Conservation (phyloP, 495 filamentous ascomycete species). For the Barbatosphaeria neglecta region DNA sequence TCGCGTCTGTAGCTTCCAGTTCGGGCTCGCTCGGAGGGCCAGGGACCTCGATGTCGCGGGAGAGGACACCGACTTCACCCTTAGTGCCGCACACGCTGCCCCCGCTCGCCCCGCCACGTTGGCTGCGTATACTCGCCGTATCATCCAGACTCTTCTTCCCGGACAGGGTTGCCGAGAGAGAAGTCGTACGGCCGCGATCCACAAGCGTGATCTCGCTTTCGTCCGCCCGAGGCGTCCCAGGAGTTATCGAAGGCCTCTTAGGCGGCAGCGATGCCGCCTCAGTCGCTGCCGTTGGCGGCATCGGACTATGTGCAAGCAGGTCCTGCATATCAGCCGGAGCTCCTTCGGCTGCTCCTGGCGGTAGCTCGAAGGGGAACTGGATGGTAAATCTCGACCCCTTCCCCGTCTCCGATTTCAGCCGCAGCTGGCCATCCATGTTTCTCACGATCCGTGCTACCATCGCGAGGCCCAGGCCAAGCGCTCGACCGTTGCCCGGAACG, state of each 20-base stretch:
- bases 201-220: slow-evolving; percentile 49
- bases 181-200: slow-evolving; percentile 23
- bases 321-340: too few species aligned
- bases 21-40: slow-evolving; percentile 31
- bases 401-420: slow-evolving; percentile 76
- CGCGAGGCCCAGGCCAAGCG: slow-evolving; percentile 75
- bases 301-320: too few species aligned
- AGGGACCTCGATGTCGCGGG: slow-evolving; percentile 62
- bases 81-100: slow-evolving; percentile 41
- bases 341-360: slow-evolving; percentile 32
- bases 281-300: slow-evolving; percentile 2
- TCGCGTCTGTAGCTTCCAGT: slow-evolving; percentile 5
- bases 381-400: slow-evolving; percentile 77
- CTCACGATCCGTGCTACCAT: slow-evolving; percentile 72
- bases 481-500: slow-evolving; percentile 13
- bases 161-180: slow-evolving; percentile 5
- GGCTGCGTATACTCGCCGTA: slow-evolving; percentile 34
- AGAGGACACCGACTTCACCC: slow-evolving; percentile 65
- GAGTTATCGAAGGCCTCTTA: slow-evolving; percentile 15
- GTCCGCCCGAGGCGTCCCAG: slow-evolving; percentile 19
- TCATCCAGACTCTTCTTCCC: slow-evolving; percentile 27
- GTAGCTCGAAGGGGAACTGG: slow-evolving; percentile 55
- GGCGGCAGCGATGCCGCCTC: neutral
- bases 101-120: slow-evolving; percentile 40
- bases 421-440: slow-evolving; percentile 86